Evolutionary conservation across 2,329 filamentous ascomycete genomes (phyloP).

Genomic region (Acarospora socialis): DNA sequence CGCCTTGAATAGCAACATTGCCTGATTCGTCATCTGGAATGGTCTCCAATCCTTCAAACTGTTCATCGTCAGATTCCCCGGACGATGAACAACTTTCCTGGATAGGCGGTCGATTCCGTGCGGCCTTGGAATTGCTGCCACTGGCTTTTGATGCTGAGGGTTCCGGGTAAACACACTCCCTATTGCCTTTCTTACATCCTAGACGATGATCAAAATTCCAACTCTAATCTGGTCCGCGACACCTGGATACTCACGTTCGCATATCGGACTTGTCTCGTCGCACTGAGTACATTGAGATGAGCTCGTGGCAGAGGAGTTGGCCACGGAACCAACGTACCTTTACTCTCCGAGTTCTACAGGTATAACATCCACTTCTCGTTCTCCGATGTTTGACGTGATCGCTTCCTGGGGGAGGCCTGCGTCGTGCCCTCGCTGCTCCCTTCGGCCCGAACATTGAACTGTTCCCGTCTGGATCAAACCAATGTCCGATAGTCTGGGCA

Average conservation of each 20-base stretch:
- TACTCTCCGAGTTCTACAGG: constrained; percentile 75
- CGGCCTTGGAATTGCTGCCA: constrained; percentile 31
- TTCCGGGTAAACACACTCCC: constrained; percentile 84
- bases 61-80: constrained; percentile 32
- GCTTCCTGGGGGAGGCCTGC: background rate
- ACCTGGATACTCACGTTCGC: constrained; percentile 46
- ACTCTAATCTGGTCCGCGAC: constrained; percentile 13
- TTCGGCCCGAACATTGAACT: too few species aligned
- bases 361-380: constrained; percentile 87
- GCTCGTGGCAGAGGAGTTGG: background rate
- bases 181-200: constrained; percentile 82
- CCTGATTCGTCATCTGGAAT: constrained; percentile 7
- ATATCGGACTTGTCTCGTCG: constrained; percentile 75
- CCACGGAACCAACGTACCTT: constrained; percentile 36
- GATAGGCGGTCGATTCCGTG: constrained; percentile 23
- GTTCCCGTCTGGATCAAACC: too few species aligned
- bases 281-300: constrained; percentile 42
- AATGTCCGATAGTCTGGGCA: too few species aligned
- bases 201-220: constrained; percentile 8
- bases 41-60: constrained; percentile 26
- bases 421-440: too few species aligned
- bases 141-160: constrained; percentile 32
- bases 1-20: background rate
- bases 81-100: constrained; percentile 38
- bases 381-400: constrained; percentile 85